Conservation (phyloP, 768 basidiomycete genomes). For the Chiua virens region DNA sequence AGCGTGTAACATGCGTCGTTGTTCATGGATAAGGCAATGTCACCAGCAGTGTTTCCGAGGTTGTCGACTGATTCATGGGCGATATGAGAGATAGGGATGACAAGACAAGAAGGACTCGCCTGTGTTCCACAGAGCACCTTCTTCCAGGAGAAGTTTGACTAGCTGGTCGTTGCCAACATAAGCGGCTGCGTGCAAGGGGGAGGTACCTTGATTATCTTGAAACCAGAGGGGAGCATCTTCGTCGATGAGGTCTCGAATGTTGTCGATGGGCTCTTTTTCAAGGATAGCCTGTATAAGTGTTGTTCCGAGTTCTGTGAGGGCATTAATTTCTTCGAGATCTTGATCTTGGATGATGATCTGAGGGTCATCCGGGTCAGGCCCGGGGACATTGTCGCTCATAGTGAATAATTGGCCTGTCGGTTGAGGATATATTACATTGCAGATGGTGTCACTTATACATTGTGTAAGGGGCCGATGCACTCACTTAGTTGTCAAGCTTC, state of each 20-base stretch:
- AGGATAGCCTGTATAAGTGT: constrained; percentile 61
- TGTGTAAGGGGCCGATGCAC: too few species aligned
- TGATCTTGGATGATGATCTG: constrained; percentile 25
- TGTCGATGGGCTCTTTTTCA: constrained; percentile 41
- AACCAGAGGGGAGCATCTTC: constrained; percentile 86
- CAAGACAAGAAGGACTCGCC: constrained; percentile 42
- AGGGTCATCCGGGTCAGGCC: constrained; percentile 7
- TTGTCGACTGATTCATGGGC: constrained; percentile 58
- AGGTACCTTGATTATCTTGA: constrained; percentile 82
- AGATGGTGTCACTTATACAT: too few species aligned
- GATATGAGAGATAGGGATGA: background rate
- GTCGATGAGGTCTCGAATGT: constrained; percentile 51
- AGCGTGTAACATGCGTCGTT: constrained; percentile 68
- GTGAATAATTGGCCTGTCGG: background rate
- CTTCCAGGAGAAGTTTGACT: constrained; percentile 64
- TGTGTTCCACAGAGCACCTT: constrained; percentile 91
- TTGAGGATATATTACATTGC: background rate
- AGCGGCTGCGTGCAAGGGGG: constrained; percentile 84
- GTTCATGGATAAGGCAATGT: constrained; percentile 87
- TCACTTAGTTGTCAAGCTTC: too few species aligned
- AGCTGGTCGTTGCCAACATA: constrained; percentile 68
- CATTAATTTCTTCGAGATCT: constrained; percentile 40
- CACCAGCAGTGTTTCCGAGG: constrained; percentile 80
- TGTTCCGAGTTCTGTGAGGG: constrained; percentile 56
- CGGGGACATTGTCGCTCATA: constrained; percentile 13